Percentiles rank a stretch among this genome's conserved stretches.
phyloP scores from a whole-genome alignment of 805 yeast genomes.

The Starmerella floris region DNA sequence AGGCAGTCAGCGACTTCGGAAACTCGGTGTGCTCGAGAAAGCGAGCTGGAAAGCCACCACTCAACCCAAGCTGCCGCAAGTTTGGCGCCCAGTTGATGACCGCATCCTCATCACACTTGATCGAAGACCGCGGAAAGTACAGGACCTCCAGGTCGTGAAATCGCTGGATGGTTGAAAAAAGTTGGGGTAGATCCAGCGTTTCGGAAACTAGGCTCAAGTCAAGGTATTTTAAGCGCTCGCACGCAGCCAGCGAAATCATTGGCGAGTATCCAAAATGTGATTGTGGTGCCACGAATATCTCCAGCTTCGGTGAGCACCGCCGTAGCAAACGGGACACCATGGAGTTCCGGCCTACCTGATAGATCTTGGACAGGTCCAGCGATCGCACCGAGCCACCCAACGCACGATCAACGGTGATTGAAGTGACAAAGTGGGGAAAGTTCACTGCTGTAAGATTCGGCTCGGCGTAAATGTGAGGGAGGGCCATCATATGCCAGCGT shows the following conservation, averaged over 20 bases:
- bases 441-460: constrained; percentile 58
- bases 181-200: constrained; percentile 67
- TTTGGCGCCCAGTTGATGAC: constrained; percentile 68
- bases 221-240: constrained; percentile 47
- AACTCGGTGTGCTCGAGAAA: constrained; percentile 58
- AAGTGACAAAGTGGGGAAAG: constrained; percentile 58
- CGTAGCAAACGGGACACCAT: constrained; percentile 70
- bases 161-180: constrained; percentile 59
- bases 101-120: constrained; percentile 39
- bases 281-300: constrained; percentile 77
- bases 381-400: constrained; percentile 48
- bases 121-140: constrained; percentile 80
- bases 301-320: constrained; percentile 53
- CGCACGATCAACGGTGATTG: constrained; percentile 34
- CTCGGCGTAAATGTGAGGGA: constrained; percentile 50
- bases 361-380: constrained; percentile 63
- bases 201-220: constrained; percentile 83
- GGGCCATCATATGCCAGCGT: constrained; percentile 43
- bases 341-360: constrained; percentile 87
- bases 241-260: constrained; percentile 60
- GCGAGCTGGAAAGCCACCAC: constrained; percentile 81
- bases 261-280: constrained; percentile 91
- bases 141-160: constrained; percentile 54
- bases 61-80: constrained; percentile 54
- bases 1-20: constrained; percentile 54